Evolutionary conservation across 345 rosid species (phyloP), one percentile per base, ranked within the genome.

Genomic region (Gossypioides kirkii): DNA sequence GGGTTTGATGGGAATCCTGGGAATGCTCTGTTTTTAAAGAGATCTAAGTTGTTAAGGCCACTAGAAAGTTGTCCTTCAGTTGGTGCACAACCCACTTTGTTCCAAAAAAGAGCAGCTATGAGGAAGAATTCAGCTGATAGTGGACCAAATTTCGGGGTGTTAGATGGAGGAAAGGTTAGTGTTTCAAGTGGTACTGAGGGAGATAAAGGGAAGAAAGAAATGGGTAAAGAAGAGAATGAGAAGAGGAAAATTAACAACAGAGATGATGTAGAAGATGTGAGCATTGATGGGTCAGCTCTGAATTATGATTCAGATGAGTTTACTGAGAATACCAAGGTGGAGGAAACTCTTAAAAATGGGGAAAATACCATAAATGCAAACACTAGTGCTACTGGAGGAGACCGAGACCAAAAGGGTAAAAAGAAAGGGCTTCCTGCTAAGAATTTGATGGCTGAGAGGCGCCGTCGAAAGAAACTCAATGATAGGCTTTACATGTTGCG

Each of bases 361-460:
- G 88, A 82, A 8, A 79, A 70, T 46, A 79, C 79, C 75, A 80
- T 84, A 3, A 83, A 81, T 75, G 88, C 82, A 0, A 83, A 81
- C 55, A 80, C 84, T 46, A 64, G 74, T 32, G 74, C 80, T 11
- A 82, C 80, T 10, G 76, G 78, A 49, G 86, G 85, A 43, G 87
- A 53, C 58, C 84, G 4, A 8, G 7, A 82, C 74, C 84, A 75
- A 67, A 84, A 80, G 67, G 86, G 88, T 60, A 84, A 83, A 81
- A 84, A 75, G 79, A 84, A 83, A 61, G 90, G 88, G 12, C 80
- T 87, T 64, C 90, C 90, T 23, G 90, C 90, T 3, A 87, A 87
- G 80, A 87, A 87, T 78, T 80, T 87, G 82, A 87, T 87, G 90
- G 90, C 88, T 2, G 90, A 87, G 81, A 84, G 90, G 84, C 80